Base-by-base conservation (phyloP, 495 filamentous ascomycete genomes). In the Aspergillus hancockii region DNA sequence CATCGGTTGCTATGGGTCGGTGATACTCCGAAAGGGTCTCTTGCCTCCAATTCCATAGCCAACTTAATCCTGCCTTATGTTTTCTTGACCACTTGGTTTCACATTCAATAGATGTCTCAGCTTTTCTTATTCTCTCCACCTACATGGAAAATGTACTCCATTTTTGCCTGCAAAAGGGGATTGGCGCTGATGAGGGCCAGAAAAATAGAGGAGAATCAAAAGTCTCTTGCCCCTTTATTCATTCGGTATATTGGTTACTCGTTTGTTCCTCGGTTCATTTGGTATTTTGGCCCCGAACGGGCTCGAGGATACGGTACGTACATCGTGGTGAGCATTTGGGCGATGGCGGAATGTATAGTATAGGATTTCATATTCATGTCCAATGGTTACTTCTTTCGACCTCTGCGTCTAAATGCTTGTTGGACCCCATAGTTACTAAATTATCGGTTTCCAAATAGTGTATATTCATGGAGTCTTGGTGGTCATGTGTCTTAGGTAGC, bases 1-100 rank as follows among this genome's bases (percentile, higher is more conserved):
- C 49, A 58, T 65, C 61, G 52, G 61, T 66, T 66, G 66, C 67
- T 61, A 65, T 67, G 68, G 71, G 70, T 66, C 67, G 63, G 66
- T 64, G 56, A 67, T 63, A 34, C 43, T 63, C 31, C 49, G 55
- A 50, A 64, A 57, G 57, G 60, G 54, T 61, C 58, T 64, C 56
- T 58, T 62, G 54, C 57, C 49, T 57, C 49, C 49, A 54, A 58
- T 63, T 66, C 55, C 62, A 71, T 69, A 67, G 65, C 63, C 55
- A 65, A 63, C 57, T 30, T 54, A 59, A 51, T 61, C 38, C 57
- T 57, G 51, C 34, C 41, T 63, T 63, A 47, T 53, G 40, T 59
- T 60, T 64, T 57, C 32, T 59, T 63, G 58, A 47, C 7, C 56
- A 40, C 54, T 49, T 46, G 12, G 50, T 32, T 54, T 60, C 23